Percentiles rank a stretch among this genome's conserved stretches.
These are phyloP conservation scores for Xylariaceae sp. DNA, from an alignment of 2,329 filamentous ascomycete species.

Conservation along the genomic window DNA sequence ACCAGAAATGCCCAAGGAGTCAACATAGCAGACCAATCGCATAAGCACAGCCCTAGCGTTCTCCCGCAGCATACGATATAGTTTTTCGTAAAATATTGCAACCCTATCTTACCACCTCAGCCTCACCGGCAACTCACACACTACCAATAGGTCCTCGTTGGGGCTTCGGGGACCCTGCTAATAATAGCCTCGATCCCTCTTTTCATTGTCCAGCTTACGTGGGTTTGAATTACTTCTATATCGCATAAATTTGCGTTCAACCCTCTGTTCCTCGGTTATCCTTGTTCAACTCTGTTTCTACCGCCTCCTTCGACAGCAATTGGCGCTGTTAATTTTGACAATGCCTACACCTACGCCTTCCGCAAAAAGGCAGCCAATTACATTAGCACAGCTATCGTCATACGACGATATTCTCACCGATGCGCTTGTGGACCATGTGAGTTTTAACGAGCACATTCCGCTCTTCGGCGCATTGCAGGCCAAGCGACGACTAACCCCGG, in stretches of 20 bases:
- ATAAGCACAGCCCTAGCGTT: background rate
- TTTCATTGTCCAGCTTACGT: constrained; percentile 4
- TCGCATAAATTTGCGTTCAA: background rate
- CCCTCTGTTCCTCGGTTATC: background rate
- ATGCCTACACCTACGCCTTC: constrained; percentile 49
- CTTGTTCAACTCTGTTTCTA: constrained; percentile 5
- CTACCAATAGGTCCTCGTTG: background rate
- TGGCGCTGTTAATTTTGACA: constrained; percentile 17
- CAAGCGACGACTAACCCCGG: constrained; percentile 30
- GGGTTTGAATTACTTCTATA: background rate
- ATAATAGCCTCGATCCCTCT: constrained; percentile 15
- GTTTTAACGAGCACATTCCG: constrained; percentile 44
- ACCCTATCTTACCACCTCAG: constrained; percentile 2
- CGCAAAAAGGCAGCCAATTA: constrained; percentile 74
- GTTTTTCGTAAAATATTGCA: constrained; percentile 3
- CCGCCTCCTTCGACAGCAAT: constrained; percentile 9
- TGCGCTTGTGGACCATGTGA: constrained; percentile 91
- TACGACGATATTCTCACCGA: constrained; percentile 98
- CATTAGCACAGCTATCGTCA: constrained; percentile 83
- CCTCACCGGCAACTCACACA: constrained; percentile 2
- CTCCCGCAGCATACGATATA: constrained; percentile 1
- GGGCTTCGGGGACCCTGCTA: background rate
- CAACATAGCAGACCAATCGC: background rate
- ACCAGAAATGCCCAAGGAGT: background rate
- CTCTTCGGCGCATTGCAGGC: constrained; percentile 1